Percentiles rank a stretch among this genome's conserved stretches.
Conservation (phyloP, 1,284 basidiomycete genomes). For the Cryptococcus sp. region DNA sequence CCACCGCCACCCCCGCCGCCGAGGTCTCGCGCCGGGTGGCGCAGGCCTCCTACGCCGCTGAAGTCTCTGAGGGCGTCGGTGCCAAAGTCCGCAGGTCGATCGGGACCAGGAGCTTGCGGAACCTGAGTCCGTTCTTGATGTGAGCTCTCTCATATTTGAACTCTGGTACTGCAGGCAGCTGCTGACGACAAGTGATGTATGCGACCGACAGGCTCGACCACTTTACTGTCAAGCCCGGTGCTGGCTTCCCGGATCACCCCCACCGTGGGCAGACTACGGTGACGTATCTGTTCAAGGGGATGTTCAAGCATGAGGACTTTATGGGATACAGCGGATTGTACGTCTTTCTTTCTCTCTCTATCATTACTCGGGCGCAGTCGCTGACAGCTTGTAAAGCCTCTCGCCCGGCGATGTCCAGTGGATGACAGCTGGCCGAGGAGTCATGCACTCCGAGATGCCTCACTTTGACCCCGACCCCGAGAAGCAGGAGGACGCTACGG, state of each 20-base stretch:
- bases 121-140: constrained; percentile 88
- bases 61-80: constrained; percentile 84
- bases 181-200: not conserved
- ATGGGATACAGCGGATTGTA: constrained; percentile 70
- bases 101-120: constrained; percentile 68
- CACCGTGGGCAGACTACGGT: constrained; percentile 66
- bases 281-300: constrained; percentile 79
- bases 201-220: constrained; percentile 30
- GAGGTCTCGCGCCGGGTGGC: constrained; percentile 62
- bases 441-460: constrained; percentile 85
- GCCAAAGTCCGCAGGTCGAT: constrained; percentile 86
- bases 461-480: constrained; percentile 67
- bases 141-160: constrained; percentile 25
- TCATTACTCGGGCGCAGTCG: not conserved
- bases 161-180: not conserved
- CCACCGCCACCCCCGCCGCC: not conserved
- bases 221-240: constrained; percentile 50
- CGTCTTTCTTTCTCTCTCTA: constrained; percentile 7
- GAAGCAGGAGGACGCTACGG: constrained; percentile 48
- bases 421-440: constrained; percentile 76
- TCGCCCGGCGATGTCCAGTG: constrained; percentile 85
- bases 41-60: constrained; percentile 70
- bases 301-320: constrained; percentile 79
- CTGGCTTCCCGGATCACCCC: constrained; percentile 53
- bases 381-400: constrained; percentile 52